Conservation (phyloP, 495 filamentous ascomycete genomes). For the Letharia lupina region DNA sequence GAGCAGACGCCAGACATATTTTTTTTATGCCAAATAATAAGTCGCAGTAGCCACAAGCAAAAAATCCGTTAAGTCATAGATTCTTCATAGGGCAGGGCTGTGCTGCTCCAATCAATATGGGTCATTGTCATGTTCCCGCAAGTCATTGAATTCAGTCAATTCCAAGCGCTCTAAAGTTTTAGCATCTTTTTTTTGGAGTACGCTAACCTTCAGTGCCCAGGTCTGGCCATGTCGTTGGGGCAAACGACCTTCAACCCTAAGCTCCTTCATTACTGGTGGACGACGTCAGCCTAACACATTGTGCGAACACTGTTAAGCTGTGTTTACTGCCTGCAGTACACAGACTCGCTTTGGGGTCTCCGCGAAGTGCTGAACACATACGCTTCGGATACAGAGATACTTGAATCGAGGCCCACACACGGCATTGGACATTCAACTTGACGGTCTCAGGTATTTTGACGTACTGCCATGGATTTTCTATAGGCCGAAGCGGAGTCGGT, state of each 20-base stretch:
- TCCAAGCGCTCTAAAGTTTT: not conserved
- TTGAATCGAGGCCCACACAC: not conserved
- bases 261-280: not conserved
- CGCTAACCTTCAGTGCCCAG: too few species aligned
- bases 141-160: not conserved
- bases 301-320: not conserved
- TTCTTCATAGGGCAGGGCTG: not conserved
- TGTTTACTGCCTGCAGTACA: not conserved
- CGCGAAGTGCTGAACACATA: not conserved
- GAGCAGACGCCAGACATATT: not conserved
- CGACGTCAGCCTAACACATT: not conserved
- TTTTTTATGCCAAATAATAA: not conserved
- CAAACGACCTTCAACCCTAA: not conserved
- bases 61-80: not conserved
- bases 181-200: not conserved
- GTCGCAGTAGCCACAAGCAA: not conserved
- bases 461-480: not conserved
- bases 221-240: not conserved
- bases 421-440: not conserved
- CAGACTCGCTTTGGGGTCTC: not conserved
- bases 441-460: not conserved
- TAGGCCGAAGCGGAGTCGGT: not conserved
- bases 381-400: not conserved
- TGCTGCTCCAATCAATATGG: not conserved
- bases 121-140: not conserved